Evolutionary conservation across 1,139 yeast genomes (phyloP).

Genomic region (Magnusiomyces suaveolens): DNA sequence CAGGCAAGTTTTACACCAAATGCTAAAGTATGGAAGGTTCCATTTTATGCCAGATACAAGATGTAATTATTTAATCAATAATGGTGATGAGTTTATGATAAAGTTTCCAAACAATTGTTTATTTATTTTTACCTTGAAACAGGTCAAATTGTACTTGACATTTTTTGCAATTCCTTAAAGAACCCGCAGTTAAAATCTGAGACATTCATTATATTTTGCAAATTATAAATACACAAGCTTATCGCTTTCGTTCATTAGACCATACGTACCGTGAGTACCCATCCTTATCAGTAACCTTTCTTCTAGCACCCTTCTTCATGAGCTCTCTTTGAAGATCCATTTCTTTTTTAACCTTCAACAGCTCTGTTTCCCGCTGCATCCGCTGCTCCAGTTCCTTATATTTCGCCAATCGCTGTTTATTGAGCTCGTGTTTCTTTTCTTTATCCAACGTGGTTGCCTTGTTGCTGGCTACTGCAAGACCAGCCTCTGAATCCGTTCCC

Average conservation of each 20-base stretch:
- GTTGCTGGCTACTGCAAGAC: constrained; percentile 17
- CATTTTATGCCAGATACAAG: too few relatives aligned
- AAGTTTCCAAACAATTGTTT: too few relatives aligned
- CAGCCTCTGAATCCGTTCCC: constrained; percentile 3
- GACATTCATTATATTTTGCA: too few relatives aligned
- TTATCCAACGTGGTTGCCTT: constrained; percentile 23
- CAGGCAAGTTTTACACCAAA: too few relatives aligned
- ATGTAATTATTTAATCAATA: too few relatives aligned
- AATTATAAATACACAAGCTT: too few relatives aligned
- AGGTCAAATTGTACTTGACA: too few relatives aligned
- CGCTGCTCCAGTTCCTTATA: constrained; percentile 38
- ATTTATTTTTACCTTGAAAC: too few relatives aligned
- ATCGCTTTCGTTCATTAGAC: constrained; percentile 4
- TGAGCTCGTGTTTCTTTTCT: constrained; percentile 28
- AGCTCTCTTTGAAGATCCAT: constrained; percentile 74
- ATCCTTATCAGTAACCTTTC: constrained; percentile 53
- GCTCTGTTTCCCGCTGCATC: constrained; percentile 56
- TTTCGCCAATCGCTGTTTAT: constrained; percentile 48
- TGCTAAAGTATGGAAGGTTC: too few relatives aligned
- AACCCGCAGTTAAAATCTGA: too few relatives aligned
- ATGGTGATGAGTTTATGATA: too few relatives aligned
- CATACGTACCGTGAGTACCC: constrained; percentile 37
- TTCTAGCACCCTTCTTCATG: constrained; percentile 83
- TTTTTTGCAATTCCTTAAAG: too few relatives aligned
- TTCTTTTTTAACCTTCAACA: constrained; percentile 57